phyloP scores from a whole-genome alignment of 805 yeast species.

The Candida chauliodis region DNA sequence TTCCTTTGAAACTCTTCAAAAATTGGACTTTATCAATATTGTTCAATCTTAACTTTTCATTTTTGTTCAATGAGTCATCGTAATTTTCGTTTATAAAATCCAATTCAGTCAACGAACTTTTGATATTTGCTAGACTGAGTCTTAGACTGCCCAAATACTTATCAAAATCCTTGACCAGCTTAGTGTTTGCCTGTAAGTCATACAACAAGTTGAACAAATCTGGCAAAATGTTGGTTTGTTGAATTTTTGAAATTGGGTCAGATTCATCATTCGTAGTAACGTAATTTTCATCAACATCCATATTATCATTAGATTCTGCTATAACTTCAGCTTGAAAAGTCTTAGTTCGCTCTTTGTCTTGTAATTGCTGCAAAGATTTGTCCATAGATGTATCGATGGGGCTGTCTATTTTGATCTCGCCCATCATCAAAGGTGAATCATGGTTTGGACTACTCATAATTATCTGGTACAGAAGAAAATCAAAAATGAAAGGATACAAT shows the following conservation, averaged over 20 bases:
- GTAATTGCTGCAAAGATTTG: background rate
- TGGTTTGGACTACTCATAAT: conserved; percentile 6
- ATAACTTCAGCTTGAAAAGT: conserved; percentile 1
- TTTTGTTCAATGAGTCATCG: conserved; percentile 20
- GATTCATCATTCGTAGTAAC: background rate
- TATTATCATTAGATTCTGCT: conserved; percentile 5
- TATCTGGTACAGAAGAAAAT: conserved; percentile 1
- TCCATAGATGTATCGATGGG: conserved; percentile 8
- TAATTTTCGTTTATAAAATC: conserved; percentile 38
- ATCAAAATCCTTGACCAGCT: conserved; percentile 38
- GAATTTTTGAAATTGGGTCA: conserved; percentile 22
- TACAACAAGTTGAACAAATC: conserved; percentile 34
- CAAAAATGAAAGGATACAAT: background rate
- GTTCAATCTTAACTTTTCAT: conserved; percentile 20
- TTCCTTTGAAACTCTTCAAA: conserved; percentile 16
- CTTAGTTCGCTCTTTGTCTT: background rate
- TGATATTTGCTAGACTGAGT: conserved; percentile 28
- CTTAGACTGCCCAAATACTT: conserved; percentile 39
- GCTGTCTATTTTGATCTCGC: conserved; percentile 6
- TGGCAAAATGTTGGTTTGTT: conserved; percentile 32
- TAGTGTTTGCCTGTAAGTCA: conserved; percentile 30
- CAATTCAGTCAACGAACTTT: conserved; percentile 29
- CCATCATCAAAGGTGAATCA: conserved; percentile 9
- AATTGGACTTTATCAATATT: conserved; percentile 25
- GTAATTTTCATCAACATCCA: conserved; percentile 12